A percentile compares a stretch with the other conserved stretches of the same genome.
Evolutionary conservation across 2,329 filamentous ascomycete genomes (phyloP).

Genomic region (Penicillium sp.): DNA sequence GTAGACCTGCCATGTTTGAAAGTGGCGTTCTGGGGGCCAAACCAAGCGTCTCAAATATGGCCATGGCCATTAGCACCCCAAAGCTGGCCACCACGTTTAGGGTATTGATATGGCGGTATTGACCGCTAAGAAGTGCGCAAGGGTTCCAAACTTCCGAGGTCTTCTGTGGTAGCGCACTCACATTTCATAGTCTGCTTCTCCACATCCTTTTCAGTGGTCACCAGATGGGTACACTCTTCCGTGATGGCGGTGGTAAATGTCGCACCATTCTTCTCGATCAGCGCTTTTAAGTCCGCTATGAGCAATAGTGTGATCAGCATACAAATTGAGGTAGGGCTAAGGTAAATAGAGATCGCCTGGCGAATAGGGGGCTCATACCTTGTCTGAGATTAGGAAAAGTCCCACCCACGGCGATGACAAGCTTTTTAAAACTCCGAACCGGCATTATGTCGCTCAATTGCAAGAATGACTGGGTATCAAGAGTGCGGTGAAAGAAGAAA

Average conservation of each 20-base stretch:
- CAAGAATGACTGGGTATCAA: not conserved
- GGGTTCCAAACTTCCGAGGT: not conserved
- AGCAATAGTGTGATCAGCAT: slow-evolving; percentile 6
- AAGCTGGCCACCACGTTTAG: not conserved
- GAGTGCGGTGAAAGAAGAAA: not conserved
- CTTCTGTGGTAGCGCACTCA: slow-evolving; percentile 11
- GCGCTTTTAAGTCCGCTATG: slow-evolving; percentile 25
- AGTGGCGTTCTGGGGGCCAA: not conserved
- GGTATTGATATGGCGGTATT: fast-evolving
- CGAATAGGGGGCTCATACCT: slow-evolving; percentile 21
- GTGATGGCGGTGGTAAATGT: slow-evolving; percentile 25
- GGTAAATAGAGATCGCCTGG: slow-evolving; percentile 7
- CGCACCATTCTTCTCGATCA: slow-evolving; percentile 31
- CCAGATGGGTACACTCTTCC: slow-evolving; percentile 31
- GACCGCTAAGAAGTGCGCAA: too few relatives aligned
- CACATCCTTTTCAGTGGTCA: slow-evolving; percentile 32
- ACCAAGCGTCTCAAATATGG: not conserved
- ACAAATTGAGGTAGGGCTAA: slow-evolving; percentile 4
- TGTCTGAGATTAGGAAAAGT: slow-evolving; percentile 51
- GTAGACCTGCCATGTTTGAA: not conserved
- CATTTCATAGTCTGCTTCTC: slow-evolving; percentile 31
- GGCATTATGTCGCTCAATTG: slow-evolving; percentile 17
- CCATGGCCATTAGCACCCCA: not conserved
- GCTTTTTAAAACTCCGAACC: slow-evolving; percentile 21
- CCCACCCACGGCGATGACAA: slow-evolving; percentile 51